Conservation (phyloP, 164 flowering plant genomes). For the Vitis rupestris region DNA sequence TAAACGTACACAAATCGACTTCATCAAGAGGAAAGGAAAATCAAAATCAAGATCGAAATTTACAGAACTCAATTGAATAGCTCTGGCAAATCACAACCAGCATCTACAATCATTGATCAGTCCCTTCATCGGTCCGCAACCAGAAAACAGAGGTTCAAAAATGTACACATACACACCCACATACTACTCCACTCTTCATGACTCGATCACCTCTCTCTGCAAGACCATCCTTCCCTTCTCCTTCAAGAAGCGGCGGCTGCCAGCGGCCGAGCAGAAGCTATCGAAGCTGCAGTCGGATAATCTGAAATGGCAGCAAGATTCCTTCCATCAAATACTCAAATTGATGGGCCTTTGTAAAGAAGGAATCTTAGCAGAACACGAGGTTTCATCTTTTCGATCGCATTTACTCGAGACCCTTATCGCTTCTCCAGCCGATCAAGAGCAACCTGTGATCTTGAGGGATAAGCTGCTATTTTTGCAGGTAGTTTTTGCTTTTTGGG, state of each 20-base stretch:
- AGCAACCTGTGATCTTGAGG: slow-evolving; percentile 61
- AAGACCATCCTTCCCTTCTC: slow-evolving; percentile 81
- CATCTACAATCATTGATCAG: neutral
- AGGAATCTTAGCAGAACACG: slow-evolving; percentile 63
- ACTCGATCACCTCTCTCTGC: slow-evolving; percentile 81
- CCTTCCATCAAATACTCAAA: slow-evolving; percentile 81
- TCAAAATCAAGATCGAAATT: neutral
- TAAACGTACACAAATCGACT: neutral
- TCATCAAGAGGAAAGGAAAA: neutral
- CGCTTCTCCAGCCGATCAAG: slow-evolving; percentile 55
- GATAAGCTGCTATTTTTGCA: slow-evolving; percentile 88
- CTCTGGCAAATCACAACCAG: slow-evolving; percentile 6
- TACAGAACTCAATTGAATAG: neutral
- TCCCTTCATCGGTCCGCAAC: neutral
- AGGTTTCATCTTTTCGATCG: slow-evolving; percentile 63
- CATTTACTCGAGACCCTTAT: slow-evolving; percentile 76
- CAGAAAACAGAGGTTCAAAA: slow-evolving; percentile 16
- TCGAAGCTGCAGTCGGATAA: slow-evolving; percentile 81
- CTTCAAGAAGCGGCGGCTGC: slow-evolving; percentile 63
- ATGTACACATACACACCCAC: slow-evolving; percentile 79
- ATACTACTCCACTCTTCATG: slow-evolving; percentile 84
- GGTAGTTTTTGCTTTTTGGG: slow-evolving; percentile 31
- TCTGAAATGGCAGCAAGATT: slow-evolving; percentile 97
- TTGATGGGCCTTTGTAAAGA: slow-evolving; percentile 79
- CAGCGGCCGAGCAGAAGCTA: slow-evolving; percentile 63